A percentile compares a stretch with the other conserved stretches of the same genome.
Conservation (phyloP, 2,329 filamentous ascomycete genomes). For the Verticillium tricorpus region DNA sequence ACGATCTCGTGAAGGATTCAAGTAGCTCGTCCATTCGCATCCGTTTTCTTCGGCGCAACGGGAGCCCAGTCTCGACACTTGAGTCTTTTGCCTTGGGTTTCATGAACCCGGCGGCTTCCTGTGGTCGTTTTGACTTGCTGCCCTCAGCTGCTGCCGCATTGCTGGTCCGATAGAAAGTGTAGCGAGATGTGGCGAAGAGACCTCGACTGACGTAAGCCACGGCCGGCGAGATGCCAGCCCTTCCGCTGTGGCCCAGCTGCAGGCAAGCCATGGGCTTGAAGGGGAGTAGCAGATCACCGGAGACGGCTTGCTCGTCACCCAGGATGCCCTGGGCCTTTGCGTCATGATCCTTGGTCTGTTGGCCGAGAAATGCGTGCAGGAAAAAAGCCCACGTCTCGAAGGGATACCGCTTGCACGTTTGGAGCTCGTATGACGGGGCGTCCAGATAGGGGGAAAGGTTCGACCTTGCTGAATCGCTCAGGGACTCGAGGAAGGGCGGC, state of each 20-base stretch:
- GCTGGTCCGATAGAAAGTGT: constrained; percentile 22
- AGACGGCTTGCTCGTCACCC: constrained; percentile 22
- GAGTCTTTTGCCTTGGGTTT: constrained; percentile 8
- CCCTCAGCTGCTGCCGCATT: constrained; percentile 10
- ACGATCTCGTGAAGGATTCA: constrained; percentile 17
- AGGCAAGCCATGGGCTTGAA: constrained; percentile 32
- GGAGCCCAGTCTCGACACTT: constrained; percentile 11
- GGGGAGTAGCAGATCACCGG: constrained; percentile 31
- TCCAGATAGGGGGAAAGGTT: constrained; percentile 23
- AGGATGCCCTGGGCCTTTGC: constrained; percentile 17
- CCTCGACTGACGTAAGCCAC: constrained; percentile 31
- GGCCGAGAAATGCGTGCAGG: constrained; percentile 34
- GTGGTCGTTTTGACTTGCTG: constrained; percentile 8
- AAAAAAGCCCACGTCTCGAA: constrained; percentile 38
- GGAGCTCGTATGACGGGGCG: constrained; percentile 21
- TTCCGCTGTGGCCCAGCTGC: constrained; percentile 30
- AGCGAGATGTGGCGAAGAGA: constrained; percentile 25
- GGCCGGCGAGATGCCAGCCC: constrained; percentile 25
- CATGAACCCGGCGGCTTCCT: constrained; percentile 8
- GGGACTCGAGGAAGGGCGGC: constrained; percentile 26
- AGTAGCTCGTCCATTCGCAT: constrained; percentile 29
- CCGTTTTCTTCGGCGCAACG: constrained; percentile 25
- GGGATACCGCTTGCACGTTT: constrained; percentile 26
- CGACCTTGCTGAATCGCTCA: constrained; percentile 26
- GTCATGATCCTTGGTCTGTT: constrained; percentile 29